These are phyloP conservation scores for Piper longum DNA, from an alignment of 164 flowering plant genomes.

Conservation along the genomic window DNA sequence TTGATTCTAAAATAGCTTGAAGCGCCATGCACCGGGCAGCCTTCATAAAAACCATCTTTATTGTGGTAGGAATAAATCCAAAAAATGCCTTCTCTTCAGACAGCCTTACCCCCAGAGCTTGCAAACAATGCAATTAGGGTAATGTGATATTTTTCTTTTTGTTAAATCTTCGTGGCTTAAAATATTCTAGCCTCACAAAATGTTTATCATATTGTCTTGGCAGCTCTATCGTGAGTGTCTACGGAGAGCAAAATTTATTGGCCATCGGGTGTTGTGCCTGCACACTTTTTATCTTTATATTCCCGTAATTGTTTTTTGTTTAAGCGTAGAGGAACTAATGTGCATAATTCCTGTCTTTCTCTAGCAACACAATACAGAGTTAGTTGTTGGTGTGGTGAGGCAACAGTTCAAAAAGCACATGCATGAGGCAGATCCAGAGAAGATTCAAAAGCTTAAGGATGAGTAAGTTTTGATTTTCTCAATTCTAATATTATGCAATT, in stretches of 20 bases:
- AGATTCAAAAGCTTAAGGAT: conserved; percentile 82
- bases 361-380: conserved; percentile 79
- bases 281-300: not conserved
- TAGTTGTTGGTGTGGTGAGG: conserved; percentile 75
- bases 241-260: conserved; percentile 68
- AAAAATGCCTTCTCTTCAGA: conserved; percentile 79
- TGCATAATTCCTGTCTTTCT: not conserved
- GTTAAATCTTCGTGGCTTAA: not conserved
- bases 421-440: conserved; percentile 89
- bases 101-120: conserved; percentile 80
- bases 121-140: conserved; percentile 73
- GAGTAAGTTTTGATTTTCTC: conserved; percentile 41
- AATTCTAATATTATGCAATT: not conserved
- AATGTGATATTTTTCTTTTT: conserved; percentile 1
- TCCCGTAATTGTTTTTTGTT: not conserved
- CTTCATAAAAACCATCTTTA: no score
- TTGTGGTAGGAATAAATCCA: not conserved
- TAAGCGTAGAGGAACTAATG: not conserved
- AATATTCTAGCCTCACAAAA: not conserved
- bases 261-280: conserved; percentile 38
- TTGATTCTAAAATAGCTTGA: no score
- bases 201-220: not conserved
- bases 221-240: conserved; percentile 90
- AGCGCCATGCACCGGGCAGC: no score
- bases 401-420: conserved; percentile 74